Conservation (phyloP, 2,329 filamentous ascomycete genomes). For the Sphaceloma murrayae region DNA sequence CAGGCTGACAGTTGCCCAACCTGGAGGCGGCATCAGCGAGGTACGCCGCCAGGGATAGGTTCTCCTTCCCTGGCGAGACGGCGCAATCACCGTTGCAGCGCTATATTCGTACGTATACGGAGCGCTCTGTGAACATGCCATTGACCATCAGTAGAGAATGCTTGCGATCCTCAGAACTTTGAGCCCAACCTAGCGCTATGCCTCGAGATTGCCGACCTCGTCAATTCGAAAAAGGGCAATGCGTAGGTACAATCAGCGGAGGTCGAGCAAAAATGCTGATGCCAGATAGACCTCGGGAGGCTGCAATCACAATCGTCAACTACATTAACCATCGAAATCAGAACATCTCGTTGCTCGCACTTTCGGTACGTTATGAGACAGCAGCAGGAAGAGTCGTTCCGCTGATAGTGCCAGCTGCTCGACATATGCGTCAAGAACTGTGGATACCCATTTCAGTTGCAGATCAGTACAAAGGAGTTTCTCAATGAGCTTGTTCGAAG, state of each 20-base stretch:
- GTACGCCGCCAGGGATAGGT: constrained; percentile 91
- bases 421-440: constrained; percentile 99
- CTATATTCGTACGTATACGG: constrained; percentile 75
- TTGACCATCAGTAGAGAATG: constrained; percentile 52
- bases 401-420: constrained; percentile 47
- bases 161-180: constrained; percentile 94
- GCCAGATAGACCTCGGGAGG: constrained; percentile 66
- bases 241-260: constrained; percentile 42
- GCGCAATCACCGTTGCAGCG: constrained; percentile 81
- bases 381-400: neutral
- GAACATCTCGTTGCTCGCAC: constrained; percentile 82
- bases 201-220: constrained; percentile 89
- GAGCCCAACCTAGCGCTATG: constrained; percentile 95
- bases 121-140: constrained; percentile 1
- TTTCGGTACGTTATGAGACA: constrained; percentile 45
- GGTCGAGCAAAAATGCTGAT: constrained; percentile 23
- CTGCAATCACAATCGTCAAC: constrained; percentile 82
- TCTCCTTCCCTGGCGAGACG: constrained; percentile 69
- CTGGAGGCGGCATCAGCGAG: constrained; percentile 94
- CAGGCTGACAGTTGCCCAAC: constrained; percentile 15
- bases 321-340: constrained; percentile 96
- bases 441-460: constrained; percentile 95
- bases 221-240: constrained; percentile 95
- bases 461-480: constrained; percentile 98
- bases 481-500: constrained; percentile 94